A percentile compares a stretch with the other conserved stretches of the same genome.
Conservation (phyloP, 1,284 basidiomycete species). For the Fomitopsis pinicola region DNA sequence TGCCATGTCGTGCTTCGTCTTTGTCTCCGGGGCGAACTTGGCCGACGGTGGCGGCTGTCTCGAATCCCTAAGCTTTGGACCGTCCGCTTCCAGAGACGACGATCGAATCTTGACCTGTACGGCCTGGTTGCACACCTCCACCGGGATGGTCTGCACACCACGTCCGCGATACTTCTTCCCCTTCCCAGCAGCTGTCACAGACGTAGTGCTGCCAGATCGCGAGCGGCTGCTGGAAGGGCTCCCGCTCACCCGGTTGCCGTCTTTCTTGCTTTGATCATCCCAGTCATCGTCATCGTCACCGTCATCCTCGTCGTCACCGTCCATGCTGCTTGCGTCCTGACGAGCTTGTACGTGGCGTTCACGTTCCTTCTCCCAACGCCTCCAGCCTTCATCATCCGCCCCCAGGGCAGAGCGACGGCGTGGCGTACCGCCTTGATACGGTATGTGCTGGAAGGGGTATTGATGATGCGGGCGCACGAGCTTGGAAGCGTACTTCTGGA, state of each 20-base stretch:
- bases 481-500: slow-evolving; percentile 69
- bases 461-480: slow-evolving; percentile 48
- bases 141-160: slow-evolving; percentile 58
- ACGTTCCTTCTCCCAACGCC: slow-evolving; percentile 34
- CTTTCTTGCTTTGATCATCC: slow-evolving; percentile 66
- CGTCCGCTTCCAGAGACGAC: slow-evolving; percentile 11
- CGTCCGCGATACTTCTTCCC: slow-evolving; percentile 50
- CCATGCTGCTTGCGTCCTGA: slow-evolving; percentile 65
- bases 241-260: slow-evolving; percentile 20
- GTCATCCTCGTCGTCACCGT: slow-evolving; percentile 82
- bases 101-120: slow-evolving; percentile 43
- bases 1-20: slow-evolving; percentile 12
- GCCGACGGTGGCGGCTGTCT: slow-evolving; percentile 3
- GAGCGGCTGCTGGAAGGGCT: slow-evolving; percentile 27
- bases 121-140: slow-evolving; percentile 44
- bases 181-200: slow-evolving; percentile 28
- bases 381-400: slow-evolving; percentile 35
- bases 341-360: slow-evolving; percentile 46
- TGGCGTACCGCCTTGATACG: background rate
- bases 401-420: background rate
- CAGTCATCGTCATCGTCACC: slow-evolving; percentile 44
- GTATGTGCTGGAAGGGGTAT: slow-evolving; percentile 34
- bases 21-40: background rate
- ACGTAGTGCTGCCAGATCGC: slow-evolving; percentile 23
- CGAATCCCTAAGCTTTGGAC: slow-evolving; percentile 10